Conservation (phyloP, 345 rosid species). For the Bruguiera sexangula region DNA sequence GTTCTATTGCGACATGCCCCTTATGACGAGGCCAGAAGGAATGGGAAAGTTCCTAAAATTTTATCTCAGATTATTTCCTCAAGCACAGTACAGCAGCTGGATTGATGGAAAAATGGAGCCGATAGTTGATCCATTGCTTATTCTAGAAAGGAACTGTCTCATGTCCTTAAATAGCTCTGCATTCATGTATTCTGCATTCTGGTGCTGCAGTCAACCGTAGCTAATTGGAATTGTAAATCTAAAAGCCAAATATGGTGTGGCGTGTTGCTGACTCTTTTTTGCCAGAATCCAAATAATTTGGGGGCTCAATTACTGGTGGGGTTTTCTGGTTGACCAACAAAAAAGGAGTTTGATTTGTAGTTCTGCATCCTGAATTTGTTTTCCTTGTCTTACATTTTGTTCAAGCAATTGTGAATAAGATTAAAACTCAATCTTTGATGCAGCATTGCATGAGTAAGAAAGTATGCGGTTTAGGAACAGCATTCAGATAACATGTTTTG, state of each 20-base stretch:
- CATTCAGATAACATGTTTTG: too few relatives aligned
- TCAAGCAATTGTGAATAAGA: not conserved
- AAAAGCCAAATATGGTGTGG: too few relatives aligned
- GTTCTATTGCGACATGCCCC: slow-evolving; percentile 72
- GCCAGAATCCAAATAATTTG: not conserved
- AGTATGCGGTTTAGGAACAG: too few relatives aligned
- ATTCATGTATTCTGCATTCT: not conserved
- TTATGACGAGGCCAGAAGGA: slow-evolving; percentile 92
- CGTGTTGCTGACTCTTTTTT: too few relatives aligned
- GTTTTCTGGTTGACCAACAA: not conserved
- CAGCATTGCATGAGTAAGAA: too few relatives aligned
- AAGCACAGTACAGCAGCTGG: slow-evolving; percentile 93
- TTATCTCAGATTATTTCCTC: slow-evolving; percentile 91
- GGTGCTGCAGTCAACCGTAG: not conserved
- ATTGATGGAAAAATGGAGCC: slow-evolving; percentile 99
- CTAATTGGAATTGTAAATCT: not conserved
- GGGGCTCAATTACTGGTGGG: not conserved
- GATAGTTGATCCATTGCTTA: slow-evolving; percentile 77
- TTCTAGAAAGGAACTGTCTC: slow-evolving; percentile 72
- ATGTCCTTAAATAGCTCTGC: not conserved
- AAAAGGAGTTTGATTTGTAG: too few relatives aligned
- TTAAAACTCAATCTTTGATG: too few relatives aligned
- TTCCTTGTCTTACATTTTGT: not conserved
- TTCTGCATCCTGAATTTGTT: not conserved
- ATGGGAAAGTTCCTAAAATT: slow-evolving; percentile 92